Percentiles rank a stretch among this genome's conserved stretches.
Evolutionary conservation across 805 yeast genomes (phyloP).

Genomic region (Candida railenensis): DNA sequence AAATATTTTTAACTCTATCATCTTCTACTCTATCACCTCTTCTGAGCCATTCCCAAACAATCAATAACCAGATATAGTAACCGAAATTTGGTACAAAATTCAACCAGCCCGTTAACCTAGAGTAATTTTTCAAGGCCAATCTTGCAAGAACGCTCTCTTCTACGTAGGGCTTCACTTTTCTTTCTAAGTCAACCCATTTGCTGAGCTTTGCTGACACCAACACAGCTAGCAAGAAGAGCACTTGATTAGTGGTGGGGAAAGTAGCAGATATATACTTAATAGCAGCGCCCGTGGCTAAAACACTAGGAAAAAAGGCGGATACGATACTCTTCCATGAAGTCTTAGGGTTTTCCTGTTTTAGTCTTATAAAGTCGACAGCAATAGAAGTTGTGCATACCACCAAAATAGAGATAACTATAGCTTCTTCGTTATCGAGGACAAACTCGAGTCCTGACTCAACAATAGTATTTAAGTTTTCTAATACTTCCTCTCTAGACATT

Average conservation of each 20-base stretch:
- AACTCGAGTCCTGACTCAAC: background rate
- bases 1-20: background rate
- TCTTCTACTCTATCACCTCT: background rate
- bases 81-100: background rate
- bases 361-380: background rate
- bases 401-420: background rate
- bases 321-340: background rate
- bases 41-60: background rate
- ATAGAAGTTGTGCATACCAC: background rate
- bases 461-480: background rate
- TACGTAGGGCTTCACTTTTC: background rate
- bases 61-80: background rate
- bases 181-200: background rate
- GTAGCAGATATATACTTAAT: background rate
- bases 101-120: background rate
- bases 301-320: background rate
- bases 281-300: background rate
- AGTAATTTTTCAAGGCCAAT: background rate
- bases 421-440: background rate
- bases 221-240: background rate
- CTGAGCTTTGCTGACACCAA: background rate
- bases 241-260: slow-evolving; percentile 3
- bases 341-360: background rate
- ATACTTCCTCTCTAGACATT: background rate
- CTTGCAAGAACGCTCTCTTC: background rate